A percentile compares a stretch with the other conserved stretches of the same genome.
Conservation (phyloP, 257 asterid species). For the Cruciata laevipes region DNA sequence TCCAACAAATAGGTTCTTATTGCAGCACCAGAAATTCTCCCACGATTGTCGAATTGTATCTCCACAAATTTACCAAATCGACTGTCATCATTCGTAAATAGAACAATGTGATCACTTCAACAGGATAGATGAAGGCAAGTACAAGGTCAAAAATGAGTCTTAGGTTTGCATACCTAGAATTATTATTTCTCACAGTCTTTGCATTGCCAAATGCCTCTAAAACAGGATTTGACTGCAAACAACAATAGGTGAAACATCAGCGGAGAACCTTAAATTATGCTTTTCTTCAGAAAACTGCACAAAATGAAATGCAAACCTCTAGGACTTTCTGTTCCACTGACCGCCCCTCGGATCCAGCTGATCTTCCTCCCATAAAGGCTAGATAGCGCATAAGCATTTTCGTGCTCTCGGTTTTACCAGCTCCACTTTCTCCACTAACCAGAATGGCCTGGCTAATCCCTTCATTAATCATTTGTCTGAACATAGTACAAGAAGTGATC, state of each 20-base stretch:
- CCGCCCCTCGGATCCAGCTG: conserved; percentile 53
- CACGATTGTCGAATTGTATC: conserved; percentile 64
- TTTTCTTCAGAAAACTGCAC: not conserved
- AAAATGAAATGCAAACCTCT: conserved; percentile 47
- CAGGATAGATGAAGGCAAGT: conserved; percentile 4
- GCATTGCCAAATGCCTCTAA: conserved; percentile 96
- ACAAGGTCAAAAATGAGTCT: conserved; percentile 8
- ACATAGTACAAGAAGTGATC: conserved; percentile 13
- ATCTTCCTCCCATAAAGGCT: conserved; percentile 84
- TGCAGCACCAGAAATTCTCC: conserved; percentile 90
- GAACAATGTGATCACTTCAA: conserved; percentile 9
- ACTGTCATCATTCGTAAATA: conserved; percentile 31
- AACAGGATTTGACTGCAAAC: conserved; percentile 83
- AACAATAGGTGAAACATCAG: conserved; percentile 5
- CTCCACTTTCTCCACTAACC: conserved; percentile 98
- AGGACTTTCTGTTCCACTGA: conserved; percentile 88
- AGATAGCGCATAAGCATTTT: conserved; percentile 82
- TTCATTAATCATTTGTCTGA: conserved; percentile 79
- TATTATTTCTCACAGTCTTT: conserved; percentile 82
- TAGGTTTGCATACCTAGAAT: conserved; percentile 54
- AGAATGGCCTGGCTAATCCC: conserved; percentile 70
- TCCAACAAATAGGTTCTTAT: conserved; percentile 89
- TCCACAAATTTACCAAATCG: conserved; percentile 96
- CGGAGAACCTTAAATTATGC: not conserved
- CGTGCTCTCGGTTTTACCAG: conserved; percentile 94